These are phyloP conservation scores for Paecilomyces variotii DNA, from an alignment of 2,329 filamentous ascomycete genomes.

Conservation along the genomic window DNA sequence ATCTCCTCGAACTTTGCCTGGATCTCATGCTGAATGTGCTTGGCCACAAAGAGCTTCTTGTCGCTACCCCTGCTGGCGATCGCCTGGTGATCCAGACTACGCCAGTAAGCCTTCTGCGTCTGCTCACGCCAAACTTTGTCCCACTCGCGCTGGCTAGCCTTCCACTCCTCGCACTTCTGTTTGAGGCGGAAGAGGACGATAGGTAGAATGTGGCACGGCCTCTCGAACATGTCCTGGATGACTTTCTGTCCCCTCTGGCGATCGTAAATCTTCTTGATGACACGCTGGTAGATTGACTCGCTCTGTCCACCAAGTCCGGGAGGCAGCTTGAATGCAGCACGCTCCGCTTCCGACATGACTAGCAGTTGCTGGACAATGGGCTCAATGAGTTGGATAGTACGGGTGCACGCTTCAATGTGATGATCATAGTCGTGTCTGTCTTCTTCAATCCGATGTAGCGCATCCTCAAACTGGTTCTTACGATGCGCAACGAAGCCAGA, in stretches of 20 bases:
- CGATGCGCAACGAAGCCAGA: constrained; percentile 95
- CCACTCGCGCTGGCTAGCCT: constrained; percentile 94
- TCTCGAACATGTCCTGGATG: constrained; percentile 74
- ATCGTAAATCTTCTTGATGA: constrained; percentile 96
- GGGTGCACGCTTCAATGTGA: constrained; percentile 89
- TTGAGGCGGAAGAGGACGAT: constrained; percentile 83
- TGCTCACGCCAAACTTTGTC: constrained; percentile 98
- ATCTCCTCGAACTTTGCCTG: constrained; percentile 90
- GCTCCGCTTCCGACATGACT: constrained; percentile 65
- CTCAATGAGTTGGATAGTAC: constrained; percentile 92
- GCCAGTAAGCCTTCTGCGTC: constrained; percentile 89
- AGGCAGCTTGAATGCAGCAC: constrained; percentile 69
- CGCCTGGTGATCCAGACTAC: constrained; percentile 93
- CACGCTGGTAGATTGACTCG: constrained; percentile 92
- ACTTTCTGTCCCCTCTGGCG: constrained; percentile 74
- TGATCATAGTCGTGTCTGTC: constrained; percentile 98
- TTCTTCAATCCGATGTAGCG: constrained; percentile 91
- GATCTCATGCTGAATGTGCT: constrained; percentile 83
- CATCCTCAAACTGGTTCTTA: constrained; percentile 93
- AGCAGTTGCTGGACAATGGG: constrained; percentile 87
- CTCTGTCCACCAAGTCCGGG: constrained; percentile 82
- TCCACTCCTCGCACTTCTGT: constrained; percentile 96
- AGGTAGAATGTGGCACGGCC: constrained; percentile 80
- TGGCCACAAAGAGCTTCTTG: constrained; percentile 84
- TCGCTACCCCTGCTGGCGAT: constrained; percentile 81